These are phyloP conservation scores for Nicotiana tomentosiformis DNA, from an alignment of 257 asterid genomes.

Conservation along the genomic window DNA sequence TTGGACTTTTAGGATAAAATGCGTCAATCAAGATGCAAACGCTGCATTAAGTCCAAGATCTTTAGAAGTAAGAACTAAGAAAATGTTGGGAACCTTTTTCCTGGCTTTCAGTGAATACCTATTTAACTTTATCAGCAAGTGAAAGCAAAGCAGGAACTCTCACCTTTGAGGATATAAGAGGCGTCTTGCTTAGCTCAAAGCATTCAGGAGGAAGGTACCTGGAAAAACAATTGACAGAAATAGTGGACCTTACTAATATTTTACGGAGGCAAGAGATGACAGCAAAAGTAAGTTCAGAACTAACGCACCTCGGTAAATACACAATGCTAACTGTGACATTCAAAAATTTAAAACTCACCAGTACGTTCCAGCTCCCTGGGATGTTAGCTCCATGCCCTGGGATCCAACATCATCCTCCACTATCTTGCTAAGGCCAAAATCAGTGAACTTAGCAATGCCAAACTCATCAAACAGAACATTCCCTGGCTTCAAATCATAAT, in stretches of 20 bases:
- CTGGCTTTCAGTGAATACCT: not conserved
- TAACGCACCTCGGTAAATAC: not conserved
- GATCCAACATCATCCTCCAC: conserved; percentile 98
- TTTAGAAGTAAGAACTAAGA: not conserved
- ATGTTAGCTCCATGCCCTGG: conserved; percentile 98
- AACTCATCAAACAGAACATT: conserved; percentile 90
- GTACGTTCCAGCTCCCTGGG: conserved; percentile 99
- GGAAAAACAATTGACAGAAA: conserved; percentile 13
- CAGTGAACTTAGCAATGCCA: conserved; percentile 86
- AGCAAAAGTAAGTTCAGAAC: conserved; percentile 3
- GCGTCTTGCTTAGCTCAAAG: conserved; percentile 93
- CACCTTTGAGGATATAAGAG: conserved; percentile 96
- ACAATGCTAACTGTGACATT: not conserved
- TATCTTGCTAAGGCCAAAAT: conserved; percentile 99
- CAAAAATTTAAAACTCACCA: conserved; percentile 49
- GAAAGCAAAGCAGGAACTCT: conserved; percentile 16
- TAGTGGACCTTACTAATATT: not conserved
- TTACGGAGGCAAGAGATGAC: not conserved
- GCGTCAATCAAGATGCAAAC: not conserved
- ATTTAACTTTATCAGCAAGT: not conserved
- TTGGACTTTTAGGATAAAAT: not conserved
- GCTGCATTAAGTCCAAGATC: not conserved
- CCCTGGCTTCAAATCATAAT: conserved; percentile 98
- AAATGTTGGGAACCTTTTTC: not conserved
- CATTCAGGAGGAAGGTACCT: conserved; percentile 99